Evolutionary conservation across 495 filamentous ascomycete species (phyloP), one percentile per base, ranked within the genome.

Genomic region (Friedmanniomyces endolithicus): DNA sequence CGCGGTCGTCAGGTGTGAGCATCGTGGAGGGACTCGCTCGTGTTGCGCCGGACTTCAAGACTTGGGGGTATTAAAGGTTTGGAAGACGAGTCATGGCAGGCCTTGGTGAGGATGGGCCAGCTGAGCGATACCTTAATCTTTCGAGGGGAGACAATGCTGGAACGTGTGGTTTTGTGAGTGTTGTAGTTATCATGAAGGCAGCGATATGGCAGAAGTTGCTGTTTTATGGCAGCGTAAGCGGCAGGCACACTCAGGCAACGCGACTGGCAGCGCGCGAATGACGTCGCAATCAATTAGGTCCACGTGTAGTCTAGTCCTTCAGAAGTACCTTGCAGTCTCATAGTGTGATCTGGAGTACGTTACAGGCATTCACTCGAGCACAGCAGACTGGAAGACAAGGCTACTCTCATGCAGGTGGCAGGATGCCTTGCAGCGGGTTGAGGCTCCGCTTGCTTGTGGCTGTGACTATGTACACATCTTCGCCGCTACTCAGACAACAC

Each of bases 1-100:
- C 79, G 70, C 71, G 82, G 76, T 94, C 88, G 71, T 84, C 81
- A 52, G 82, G 79, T 72, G 86, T 75, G 69, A 74, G 68, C 65
- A 64, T 70, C 33, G 31, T 61, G 24, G 17, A 2, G 31, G 2
- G 37, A 41, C 3, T 27, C 17, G 22, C 8, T 16, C 33, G 41
- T n/a, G 12, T 16, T 41, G 37, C 37, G 37, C 14, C 37, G 6
- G 6, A n/a, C 37, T 41, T 14, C 37, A 41, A 14, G 2, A 6
- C 17, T 41, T 41, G 6, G 37, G 17, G 37, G 6, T 41, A 19
- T n/a, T 4, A 19, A 14, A 41, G 37, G 37, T 41, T 4, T 41
- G 37, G 37, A 41, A 16, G 17, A 6, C 44, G 4, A 43, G 39
- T 43, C 16, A 43, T 43, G 39, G 27, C 27, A 31, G 27, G 3